Percentiles rank a stretch among this genome's conserved stretches.
These are phyloP conservation scores for Backusella tuberculispora DNA, from an alignment of 192 early-diverging fungal genomes.

Conservation along the genomic window DNA sequence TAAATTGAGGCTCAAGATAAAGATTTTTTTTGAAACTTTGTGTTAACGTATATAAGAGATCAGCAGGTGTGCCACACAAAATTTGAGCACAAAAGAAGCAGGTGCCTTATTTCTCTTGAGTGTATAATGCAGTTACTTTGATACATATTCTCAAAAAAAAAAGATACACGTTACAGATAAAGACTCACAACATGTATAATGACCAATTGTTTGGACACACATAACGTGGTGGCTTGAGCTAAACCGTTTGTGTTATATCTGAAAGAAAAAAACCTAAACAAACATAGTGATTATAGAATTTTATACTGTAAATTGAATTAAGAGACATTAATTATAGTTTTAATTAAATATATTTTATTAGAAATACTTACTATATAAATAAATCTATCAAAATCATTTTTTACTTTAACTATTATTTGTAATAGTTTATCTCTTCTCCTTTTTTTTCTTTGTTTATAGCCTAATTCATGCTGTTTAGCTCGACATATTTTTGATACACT, in stretches of 20 bases:
- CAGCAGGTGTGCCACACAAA: not conserved
- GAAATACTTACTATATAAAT: not conserved
- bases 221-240: not conserved
- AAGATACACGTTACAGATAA: not conserved
- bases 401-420: not conserved
- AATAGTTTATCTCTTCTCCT: not conserved
- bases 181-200: not conserved
- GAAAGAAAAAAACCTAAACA: slow-evolving; percentile 1
- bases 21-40: not conserved
- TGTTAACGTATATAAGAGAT: not conserved
- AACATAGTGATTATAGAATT: not conserved
- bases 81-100: not conserved
- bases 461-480: not conserved
- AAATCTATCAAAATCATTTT: not conserved
- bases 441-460: not conserved
- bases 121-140: not conserved
- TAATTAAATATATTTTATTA: not conserved
- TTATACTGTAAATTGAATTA: not conserved
- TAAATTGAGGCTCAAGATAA: not conserved
- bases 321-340: not conserved
- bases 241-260: not conserved
- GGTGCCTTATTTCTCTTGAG: not conserved
- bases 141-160: not conserved
- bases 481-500: not conserved
- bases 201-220: not conserved